phyloP scores from a whole-genome alignment of 768 basidiomycete genomes.

The Boletus insuetus region DNA sequence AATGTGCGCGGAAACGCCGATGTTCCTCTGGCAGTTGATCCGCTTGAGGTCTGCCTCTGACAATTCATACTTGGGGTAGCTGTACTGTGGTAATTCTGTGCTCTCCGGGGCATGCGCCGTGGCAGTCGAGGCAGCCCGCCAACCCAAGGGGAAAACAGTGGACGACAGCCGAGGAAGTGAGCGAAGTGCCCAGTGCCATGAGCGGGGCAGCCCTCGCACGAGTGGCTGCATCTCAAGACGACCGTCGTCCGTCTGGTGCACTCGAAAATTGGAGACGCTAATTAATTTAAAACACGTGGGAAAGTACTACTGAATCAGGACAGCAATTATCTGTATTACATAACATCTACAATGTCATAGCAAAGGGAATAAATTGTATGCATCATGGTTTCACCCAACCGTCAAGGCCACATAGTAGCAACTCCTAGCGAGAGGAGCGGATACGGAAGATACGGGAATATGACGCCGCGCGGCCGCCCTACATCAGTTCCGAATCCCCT shows the following conservation, averaged over 20 bases:
- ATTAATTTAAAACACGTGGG: neutral
- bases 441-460: constrained; percentile 83
- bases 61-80: constrained; percentile 43
- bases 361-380: constrained; percentile 42
- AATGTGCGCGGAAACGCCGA: constrained; percentile 94
- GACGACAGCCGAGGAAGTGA: constrained; percentile 10
- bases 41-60: constrained; percentile 64
- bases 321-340: neutral
- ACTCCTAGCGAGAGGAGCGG: constrained; percentile 31
- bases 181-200: constrained; percentile 26
- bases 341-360: no score
- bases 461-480: constrained; percentile 55
- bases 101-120: constrained; percentile 19
- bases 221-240: constrained; percentile 25
- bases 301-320: constrained; percentile 3
- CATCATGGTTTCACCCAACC: constrained; percentile 83
- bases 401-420: constrained; percentile 66
- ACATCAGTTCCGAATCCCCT: constrained; percentile 42
- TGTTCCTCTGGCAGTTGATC: constrained; percentile 82
- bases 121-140: constrained; percentile 46
- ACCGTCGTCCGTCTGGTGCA: no score
- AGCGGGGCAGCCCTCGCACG: constrained; percentile 22
- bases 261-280: constrained; percentile 5
- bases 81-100: constrained; percentile 17
- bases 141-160: constrained; percentile 2